Evolutionary conservation across 2,329 filamentous ascomycete species (phyloP).

Genomic region (Myriosclerotinia scirpicola): DNA sequence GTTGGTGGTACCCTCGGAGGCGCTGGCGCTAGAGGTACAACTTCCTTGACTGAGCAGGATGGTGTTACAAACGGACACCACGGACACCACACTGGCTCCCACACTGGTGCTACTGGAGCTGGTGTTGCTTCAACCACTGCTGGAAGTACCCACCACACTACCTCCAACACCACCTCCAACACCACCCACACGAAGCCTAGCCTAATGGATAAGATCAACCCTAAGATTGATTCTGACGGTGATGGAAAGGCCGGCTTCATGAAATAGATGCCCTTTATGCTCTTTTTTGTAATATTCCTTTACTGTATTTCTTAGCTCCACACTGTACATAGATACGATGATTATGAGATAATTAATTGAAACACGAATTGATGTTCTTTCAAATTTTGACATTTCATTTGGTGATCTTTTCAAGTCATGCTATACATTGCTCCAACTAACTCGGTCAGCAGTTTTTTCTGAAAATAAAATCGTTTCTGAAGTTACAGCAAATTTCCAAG

Average conservation of each 20-base stretch:
- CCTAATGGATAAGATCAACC: constrained; percentile 55
- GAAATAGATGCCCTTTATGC: constrained; percentile 27
- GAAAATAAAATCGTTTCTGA: no score
- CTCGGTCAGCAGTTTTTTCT: no score
- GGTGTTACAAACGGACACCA: constrained; percentile 21
- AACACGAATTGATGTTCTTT: neutral
- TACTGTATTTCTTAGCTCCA: neutral
- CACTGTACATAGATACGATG: neutral
- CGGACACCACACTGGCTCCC: neutral
- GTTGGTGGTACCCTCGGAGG: constrained; percentile 41
- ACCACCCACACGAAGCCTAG: constrained; percentile 45
- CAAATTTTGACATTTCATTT: neutral
- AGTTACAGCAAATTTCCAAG: no score
- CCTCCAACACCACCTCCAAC: constrained; percentile 22
- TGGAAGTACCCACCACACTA: constrained; percentile 4
- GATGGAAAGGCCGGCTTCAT: constrained; percentile 58
- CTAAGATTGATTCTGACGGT: constrained; percentile 51
- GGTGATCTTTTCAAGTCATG: neutral
- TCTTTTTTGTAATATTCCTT: neutral
- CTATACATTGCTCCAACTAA: neutral
- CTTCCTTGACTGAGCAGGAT: constrained; percentile 36
- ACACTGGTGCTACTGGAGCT: constrained; percentile 20
- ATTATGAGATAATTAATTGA: constrained; percentile 13
- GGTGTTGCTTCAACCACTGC: neutral
- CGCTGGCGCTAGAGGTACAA: constrained; percentile 34